Conservation (phyloP, 768 basidiomycete species). For the Agrocybe pediades region DNA sequence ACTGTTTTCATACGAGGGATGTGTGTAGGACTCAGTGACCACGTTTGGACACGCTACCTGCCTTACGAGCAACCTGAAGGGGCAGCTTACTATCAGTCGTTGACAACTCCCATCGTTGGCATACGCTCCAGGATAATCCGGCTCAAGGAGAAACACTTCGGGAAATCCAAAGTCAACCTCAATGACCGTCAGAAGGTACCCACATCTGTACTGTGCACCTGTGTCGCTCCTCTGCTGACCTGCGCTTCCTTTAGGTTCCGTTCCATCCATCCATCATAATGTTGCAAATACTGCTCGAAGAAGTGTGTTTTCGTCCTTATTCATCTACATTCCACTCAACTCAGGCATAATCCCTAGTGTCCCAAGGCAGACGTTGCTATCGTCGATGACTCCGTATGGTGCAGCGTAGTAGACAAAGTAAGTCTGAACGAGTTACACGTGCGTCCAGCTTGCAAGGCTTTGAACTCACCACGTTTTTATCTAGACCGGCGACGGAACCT, state of each 20-base stretch:
- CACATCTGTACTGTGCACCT: not conserved
- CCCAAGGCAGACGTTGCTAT: not conserved
- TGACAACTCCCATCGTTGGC: not conserved
- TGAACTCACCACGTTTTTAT: not conserved
- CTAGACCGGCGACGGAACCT: not conserved
- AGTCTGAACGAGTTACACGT: not conserved
- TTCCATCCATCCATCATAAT: conserved; percentile 6
- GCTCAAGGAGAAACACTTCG: not conserved
- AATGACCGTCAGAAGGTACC: not conserved
- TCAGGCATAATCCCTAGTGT: not conserved
- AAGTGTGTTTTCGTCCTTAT: not conserved
- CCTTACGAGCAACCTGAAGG: not conserved
- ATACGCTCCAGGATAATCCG: not conserved
- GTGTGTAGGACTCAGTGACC: not conserved
- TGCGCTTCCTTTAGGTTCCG: not conserved
- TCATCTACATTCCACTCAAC: not conserved
- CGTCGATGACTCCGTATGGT: conserved; percentile 6
- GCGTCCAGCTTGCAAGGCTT: not conserved
- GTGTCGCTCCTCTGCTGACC: not conserved
- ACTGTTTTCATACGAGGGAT: conserved; percentile 6
- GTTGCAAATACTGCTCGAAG: not conserved
- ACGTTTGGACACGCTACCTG: conserved; percentile 1
- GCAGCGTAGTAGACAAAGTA: not conserved
- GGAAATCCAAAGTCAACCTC: not conserved
- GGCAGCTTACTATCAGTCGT: not conserved